Evolutionary conservation across 208 protist genomes (phyloP).

Genomic region (Acanthamoeba healyi): DNA sequence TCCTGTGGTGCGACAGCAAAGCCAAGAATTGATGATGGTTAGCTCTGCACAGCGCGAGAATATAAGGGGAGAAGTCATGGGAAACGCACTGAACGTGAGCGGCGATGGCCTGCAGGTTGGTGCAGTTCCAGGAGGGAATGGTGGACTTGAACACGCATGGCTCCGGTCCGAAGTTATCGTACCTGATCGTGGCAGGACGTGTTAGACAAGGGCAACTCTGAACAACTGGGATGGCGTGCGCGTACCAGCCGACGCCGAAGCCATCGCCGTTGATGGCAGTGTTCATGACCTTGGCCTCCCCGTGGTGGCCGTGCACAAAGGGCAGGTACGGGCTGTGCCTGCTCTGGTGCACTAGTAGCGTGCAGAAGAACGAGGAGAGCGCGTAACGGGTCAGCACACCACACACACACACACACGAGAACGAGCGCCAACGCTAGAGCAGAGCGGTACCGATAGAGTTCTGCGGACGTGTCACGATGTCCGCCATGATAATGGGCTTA

Average conservation of each 20-base stretch:
- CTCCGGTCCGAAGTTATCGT: no score
- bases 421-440: not conserved
- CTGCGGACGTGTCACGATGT: conserved; percentile 18
- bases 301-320: not conserved
- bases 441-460: conserved; percentile 67
- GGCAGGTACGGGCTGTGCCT: conserved; percentile 47
- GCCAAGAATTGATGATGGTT: not conserved
- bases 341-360: conserved; percentile 62
- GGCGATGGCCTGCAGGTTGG: conserved; percentile 56
- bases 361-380: no score
- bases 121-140: conserved; percentile 47
- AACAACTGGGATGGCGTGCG: not conserved
- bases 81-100: not conserved
- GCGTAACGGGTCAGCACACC: not conserved
- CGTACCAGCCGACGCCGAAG: conserved; percentile 60
- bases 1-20: not conserved
- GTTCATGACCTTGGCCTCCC: conserved; percentile 48
- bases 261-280: conserved; percentile 62
- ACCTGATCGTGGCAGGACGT: no score
- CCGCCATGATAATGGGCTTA: conserved; percentile 64
- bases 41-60: not conserved
- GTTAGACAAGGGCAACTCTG: no score
- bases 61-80: not conserved
- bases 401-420: not conserved
- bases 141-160: conserved; percentile 63